phyloP scores from a whole-genome alignment of 768 basidiomycete species.

The Leccinum boreale region DNA sequence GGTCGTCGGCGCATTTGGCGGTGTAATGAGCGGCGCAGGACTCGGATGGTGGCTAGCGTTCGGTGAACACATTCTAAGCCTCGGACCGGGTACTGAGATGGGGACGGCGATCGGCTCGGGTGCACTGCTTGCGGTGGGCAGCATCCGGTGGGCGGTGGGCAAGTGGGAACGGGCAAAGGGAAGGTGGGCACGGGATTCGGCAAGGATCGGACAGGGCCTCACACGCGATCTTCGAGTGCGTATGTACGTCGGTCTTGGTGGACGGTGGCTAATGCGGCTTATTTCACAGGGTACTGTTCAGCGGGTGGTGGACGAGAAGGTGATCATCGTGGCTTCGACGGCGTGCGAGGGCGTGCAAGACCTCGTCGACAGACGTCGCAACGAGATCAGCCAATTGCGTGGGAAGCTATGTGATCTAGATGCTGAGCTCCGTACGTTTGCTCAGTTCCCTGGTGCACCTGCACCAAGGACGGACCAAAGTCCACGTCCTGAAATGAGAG shows the following conservation, averaged over 20 bases:
- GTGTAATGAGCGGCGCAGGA: conserved; percentile 46
- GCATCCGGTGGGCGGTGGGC: conserved; percentile 61
- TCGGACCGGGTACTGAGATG: conserved; percentile 42
- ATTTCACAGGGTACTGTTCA: conserved; percentile 44
- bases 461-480: conserved; percentile 3
- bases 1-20: conserved; percentile 48
- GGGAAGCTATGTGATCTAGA: conserved; percentile 43
- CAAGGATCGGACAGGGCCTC: conserved; percentile 57
- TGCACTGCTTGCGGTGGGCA: conserved; percentile 44
- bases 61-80: conserved; percentile 38
- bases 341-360: conserved; percentile 47
- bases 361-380: conserved; percentile 38
- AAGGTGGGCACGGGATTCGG: conserved; percentile 68
- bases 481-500: neutral
- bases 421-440: conserved; percentile 24
- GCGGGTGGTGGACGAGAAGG: conserved; percentile 47
- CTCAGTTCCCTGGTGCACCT: conserved; percentile 1
- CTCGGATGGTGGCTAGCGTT: conserved; percentile 54
- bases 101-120: conserved; percentile 61
- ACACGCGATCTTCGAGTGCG: conserved; percentile 62
- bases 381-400: conserved; percentile 43
- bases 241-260: neutral
- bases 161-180: conserved; percentile 67
- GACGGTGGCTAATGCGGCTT: neutral
- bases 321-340: conserved; percentile 48